phyloP scores from a whole-genome alignment of 805 yeast species.

The Maudiozyma serrabonitensis region DNA sequence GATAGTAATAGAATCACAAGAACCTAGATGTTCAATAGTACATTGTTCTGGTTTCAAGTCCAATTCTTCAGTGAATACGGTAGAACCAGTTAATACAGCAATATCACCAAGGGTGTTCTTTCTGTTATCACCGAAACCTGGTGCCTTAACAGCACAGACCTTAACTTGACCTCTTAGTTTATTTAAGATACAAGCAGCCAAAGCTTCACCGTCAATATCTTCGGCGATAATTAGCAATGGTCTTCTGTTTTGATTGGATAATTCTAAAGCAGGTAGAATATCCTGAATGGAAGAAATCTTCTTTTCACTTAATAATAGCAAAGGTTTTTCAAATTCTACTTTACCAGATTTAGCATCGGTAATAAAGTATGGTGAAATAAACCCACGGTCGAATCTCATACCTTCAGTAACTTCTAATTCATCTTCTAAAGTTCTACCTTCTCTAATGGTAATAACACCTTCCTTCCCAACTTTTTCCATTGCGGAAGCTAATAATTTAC shows the following conservation, averaged over 20 bases:
- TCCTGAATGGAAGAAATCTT: slow-evolving; percentile 85
- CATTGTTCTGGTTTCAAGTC: slow-evolving; percentile 94
- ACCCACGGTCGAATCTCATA: slow-evolving; percentile 97
- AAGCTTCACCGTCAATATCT: slow-evolving; percentile 95
- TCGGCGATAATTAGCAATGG: slow-evolving; percentile 91
- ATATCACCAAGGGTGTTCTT: slow-evolving; percentile 92
- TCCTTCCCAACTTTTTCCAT: slow-evolving; percentile 99
- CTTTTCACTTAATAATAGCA: slow-evolving; percentile 82
- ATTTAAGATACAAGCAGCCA: slow-evolving; percentile 95
- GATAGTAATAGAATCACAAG: slow-evolving; percentile 83
- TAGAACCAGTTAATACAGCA: slow-evolving; percentile 91
- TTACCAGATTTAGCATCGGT: slow-evolving; percentile 88
- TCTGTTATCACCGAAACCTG: slow-evolving; percentile 98
- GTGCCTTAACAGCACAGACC: slow-evolving; percentile 95
- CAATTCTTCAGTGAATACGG: slow-evolving; percentile 76
- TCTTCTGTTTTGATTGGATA: slow-evolving; percentile 87
- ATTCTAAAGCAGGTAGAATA: slow-evolving; percentile 83
- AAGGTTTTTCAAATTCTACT: slow-evolving; percentile 91
- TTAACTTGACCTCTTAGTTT: slow-evolving; percentile 97
- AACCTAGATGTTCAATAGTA: slow-evolving; percentile 79
- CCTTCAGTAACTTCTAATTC: slow-evolving; percentile 96
- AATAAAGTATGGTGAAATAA: slow-evolving; percentile 92
- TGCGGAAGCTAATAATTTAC: slow-evolving; percentile 82
- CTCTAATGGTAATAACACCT: slow-evolving; percentile 96
- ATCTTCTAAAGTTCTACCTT: slow-evolving; percentile 94